A percentile compares a stretch with the other conserved stretches of the same genome.
Conservation (phyloP, 2,329 filamentous ascomycete genomes). For the Tolypocladium endophyticum region DNA sequence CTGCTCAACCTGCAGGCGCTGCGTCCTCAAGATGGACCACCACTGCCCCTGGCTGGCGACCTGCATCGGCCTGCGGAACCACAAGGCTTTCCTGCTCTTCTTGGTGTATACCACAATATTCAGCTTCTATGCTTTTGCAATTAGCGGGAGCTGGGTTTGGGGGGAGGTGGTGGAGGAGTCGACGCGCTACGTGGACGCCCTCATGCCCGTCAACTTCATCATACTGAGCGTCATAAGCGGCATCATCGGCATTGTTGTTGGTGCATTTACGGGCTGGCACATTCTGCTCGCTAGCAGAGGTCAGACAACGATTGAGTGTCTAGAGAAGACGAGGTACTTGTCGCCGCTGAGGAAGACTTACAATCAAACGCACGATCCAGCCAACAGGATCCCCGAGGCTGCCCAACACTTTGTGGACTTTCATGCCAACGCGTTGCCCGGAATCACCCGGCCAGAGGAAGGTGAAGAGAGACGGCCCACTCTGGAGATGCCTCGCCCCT, state of each 20-base stretch:
- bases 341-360: constrained; percentile 66
- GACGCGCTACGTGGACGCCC: constrained; percentile 58
- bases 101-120: constrained; percentile 82
- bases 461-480: constrained; percentile 49
- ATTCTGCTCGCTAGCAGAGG: constrained; percentile 67
- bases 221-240: constrained; percentile 77
- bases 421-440: constrained; percentile 70
- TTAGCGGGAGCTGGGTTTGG: constrained; percentile 75
- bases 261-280: constrained; percentile 88
- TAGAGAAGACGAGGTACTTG: constrained; percentile 92
- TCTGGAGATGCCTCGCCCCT: constrained; percentile 5
- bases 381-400: constrained; percentile 39
- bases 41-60: constrained; percentile 97
- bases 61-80: constrained; percentile 87
- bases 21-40: constrained; percentile 98
- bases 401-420: constrained; percentile 69
- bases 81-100: constrained; percentile 92
- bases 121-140: constrained; percentile 70
- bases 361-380: constrained; percentile 46
- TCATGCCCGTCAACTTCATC: constrained; percentile 85
- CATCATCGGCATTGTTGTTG: constrained; percentile 82
- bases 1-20: constrained; percentile 88
- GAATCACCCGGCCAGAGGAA: constrained; percentile 71
- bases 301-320: constrained; percentile 89
- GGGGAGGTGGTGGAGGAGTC: constrained; percentile 64